Conservation (phyloP, 2,329 filamentous ascomycete species). For the Emergomyces pasteurianus region DNA sequence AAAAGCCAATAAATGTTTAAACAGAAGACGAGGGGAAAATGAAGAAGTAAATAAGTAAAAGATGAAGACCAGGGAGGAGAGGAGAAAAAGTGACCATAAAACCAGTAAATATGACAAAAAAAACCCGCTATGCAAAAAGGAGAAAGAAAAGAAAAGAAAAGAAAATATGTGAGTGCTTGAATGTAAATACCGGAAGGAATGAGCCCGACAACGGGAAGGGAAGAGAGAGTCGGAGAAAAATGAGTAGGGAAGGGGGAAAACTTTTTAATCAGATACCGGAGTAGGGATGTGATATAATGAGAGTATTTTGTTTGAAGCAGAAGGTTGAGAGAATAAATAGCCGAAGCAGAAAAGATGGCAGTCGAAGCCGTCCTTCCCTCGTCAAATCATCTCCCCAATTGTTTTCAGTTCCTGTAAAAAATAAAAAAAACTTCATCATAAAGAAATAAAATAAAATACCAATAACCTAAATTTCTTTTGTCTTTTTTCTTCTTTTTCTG, state of each 20-base stretch:
- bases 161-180: not conserved
- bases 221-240: not conserved
- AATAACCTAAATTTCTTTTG: not conserved
- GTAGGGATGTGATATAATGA: not conserved
- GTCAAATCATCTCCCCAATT: not conserved
- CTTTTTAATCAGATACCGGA: not conserved
- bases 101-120: not conserved
- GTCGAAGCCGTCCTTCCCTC: not conserved
- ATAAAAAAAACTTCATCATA: not conserved
- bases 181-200: not conserved
- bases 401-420: not conserved
- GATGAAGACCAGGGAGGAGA: not conserved
- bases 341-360: not conserved
- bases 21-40: no score
- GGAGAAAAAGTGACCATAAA: not conserved
- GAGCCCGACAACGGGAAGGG: not conserved
- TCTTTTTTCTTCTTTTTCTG: not conserved
- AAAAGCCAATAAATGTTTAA: no score
- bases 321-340: not conserved
- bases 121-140: conserved; percentile 2
- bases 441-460: not conserved
- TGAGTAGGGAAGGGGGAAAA: not conserved
- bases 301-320: not conserved
- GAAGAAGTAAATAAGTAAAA: no score
- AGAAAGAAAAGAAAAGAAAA: not conserved